These are phyloP conservation scores for Gastrolobium bilobum DNA, from an alignment of 306 rosid genomes.

Conservation along the genomic window DNA sequence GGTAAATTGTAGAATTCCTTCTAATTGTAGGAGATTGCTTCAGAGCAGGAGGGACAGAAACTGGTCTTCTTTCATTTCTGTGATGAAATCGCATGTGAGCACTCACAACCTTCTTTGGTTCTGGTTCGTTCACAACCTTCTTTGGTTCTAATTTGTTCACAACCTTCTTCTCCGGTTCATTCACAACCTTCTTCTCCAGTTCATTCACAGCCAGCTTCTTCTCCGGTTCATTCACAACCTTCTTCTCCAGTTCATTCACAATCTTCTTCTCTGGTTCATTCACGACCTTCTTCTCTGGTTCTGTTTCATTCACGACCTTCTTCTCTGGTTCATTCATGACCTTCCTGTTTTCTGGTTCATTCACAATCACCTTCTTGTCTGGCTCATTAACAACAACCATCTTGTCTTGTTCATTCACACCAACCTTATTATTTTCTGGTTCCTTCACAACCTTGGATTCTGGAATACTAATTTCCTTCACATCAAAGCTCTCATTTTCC, in stretches of 20 bases:
- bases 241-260: constrained; percentile 56
- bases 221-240: constrained; percentile 43
- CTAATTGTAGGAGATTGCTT: constrained; percentile 58
- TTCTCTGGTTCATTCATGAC: constrained; percentile 52
- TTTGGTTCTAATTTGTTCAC: constrained; percentile 46
- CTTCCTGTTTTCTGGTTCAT: constrained; percentile 53
- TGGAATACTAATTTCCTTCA: constrained; percentile 69
- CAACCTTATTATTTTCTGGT: constrained; percentile 53
- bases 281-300: constrained; percentile 42
- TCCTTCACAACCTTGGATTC: constrained; percentile 49
- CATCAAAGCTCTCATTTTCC: constrained; percentile 66
- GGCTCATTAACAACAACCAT: constrained; percentile 29
- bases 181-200: constrained; percentile 55
- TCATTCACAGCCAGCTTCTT: constrained; percentile 47
- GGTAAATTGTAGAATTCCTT: constrained; percentile 57
- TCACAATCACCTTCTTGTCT: constrained; percentile 42
- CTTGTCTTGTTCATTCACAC: constrained; percentile 40
- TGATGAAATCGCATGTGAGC: constrained; percentile 55
- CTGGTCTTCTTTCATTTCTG: constrained; percentile 50
- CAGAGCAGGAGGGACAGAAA: constrained; percentile 48
- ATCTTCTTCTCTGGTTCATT: constrained; percentile 36
- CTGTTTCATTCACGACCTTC: constrained; percentile 46
- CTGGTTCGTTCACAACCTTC: constrained; percentile 50
- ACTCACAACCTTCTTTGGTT: constrained; percentile 49
- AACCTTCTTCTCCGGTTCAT: constrained; percentile 48